A percentile compares a stretch with the other conserved stretches of the same genome.
phyloP scores from a whole-genome alignment of 1,139 yeast species.

The Pichia sp. region DNA sequence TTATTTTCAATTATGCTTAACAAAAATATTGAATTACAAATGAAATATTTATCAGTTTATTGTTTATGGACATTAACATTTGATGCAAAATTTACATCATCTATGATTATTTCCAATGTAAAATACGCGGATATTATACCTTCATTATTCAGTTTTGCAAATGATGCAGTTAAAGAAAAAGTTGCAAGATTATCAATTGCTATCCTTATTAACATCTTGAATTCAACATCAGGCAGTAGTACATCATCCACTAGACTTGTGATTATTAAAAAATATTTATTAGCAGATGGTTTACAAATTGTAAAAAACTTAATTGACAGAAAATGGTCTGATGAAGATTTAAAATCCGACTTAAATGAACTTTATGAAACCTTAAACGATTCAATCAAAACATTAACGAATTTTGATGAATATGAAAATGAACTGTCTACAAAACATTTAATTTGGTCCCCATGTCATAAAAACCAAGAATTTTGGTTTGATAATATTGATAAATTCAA shows the following conservation, averaged over 20 bases:
- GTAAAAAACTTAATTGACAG: conserved; percentile 69
- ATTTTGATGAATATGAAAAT: conserved; percentile 86
- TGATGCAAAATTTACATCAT: conserved; percentile 39
- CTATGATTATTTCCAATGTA: conserved; percentile 45
- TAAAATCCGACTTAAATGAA: conserved; percentile 61
- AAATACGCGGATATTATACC: conserved; percentile 58
- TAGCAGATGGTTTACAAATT: conserved; percentile 69
- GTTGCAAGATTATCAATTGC: conserved; percentile 78
- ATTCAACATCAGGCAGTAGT: conserved; percentile 31
- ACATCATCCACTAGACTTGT: conserved; percentile 35
- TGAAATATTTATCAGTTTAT: conserved; percentile 74
- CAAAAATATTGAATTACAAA: conserved; percentile 60
- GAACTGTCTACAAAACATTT: conserved; percentile 76
- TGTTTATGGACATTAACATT: conserved; percentile 83
- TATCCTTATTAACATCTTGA: conserved; percentile 53
- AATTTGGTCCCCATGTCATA: conserved; percentile 92
- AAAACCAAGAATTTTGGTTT: conserved; percentile 82
- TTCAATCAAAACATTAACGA: conserved; percentile 73
- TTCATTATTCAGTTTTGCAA: conserved; percentile 43
- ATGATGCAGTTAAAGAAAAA: conserved; percentile 85
- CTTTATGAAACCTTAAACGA: conserved; percentile 58
- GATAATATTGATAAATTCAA: conserved; percentile 74
- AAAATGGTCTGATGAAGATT: conserved; percentile 93
- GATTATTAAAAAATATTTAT: conserved; percentile 58
- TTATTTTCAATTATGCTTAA: conserved; percentile 10